A percentile compares a stretch with the other conserved stretches of the same genome.
Conservation (phyloP, 2,329 filamentous ascomycete genomes). For the Diplodia corticola region DNA sequence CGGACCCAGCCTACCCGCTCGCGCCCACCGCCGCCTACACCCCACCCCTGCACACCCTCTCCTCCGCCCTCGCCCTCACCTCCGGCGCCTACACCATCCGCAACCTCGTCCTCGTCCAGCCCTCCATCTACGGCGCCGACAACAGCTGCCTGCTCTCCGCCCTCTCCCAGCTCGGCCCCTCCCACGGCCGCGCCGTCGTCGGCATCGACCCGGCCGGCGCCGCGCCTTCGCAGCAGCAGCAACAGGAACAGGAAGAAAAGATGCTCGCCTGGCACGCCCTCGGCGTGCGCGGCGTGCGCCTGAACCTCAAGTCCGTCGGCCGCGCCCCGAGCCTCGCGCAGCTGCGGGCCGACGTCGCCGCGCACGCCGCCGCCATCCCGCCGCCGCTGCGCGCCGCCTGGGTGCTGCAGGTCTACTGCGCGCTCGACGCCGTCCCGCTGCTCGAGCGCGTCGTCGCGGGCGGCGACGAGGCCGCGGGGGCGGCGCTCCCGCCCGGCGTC, state of each 20-base stretch:
- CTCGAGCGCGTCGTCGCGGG: conserved; percentile 52
- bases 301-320: conserved; percentile 60
- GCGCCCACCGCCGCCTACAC: conserved; percentile 52
- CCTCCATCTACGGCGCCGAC: conserved; percentile 62
- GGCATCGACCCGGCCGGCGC: conserved; percentile 50
- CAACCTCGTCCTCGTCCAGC: conserved; percentile 60
- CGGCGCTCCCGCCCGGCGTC: conserved; percentile 46
- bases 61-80: conserved; percentile 56
- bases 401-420: conserved; percentile 61
- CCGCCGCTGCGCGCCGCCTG: conserved; percentile 46
- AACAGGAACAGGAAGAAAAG: too few relatives aligned
- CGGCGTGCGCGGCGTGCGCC: conserved; percentile 60
- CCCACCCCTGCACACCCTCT: conserved; percentile 52
- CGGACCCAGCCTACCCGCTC: conserved; percentile 57
- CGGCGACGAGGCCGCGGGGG: conserved; percentile 27
- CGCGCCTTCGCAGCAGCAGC: conserved; percentile 22
- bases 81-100: conserved; percentile 47
- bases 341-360: conserved; percentile 45
- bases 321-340: conserved; percentile 40
- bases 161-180: conserved; percentile 51
- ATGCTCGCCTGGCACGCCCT: conserved; percentile 57
- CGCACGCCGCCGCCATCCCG: conserved; percentile 54
- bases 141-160: conserved; percentile 61
- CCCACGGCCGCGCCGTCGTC: conserved; percentile 57
- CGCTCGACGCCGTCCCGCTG: conserved; percentile 51